A percentile compares a stretch with the other conserved stretches of the same genome.
Conservation (phyloP, 345 rosid species). For the Eucalyptus camaldulensis region DNA sequence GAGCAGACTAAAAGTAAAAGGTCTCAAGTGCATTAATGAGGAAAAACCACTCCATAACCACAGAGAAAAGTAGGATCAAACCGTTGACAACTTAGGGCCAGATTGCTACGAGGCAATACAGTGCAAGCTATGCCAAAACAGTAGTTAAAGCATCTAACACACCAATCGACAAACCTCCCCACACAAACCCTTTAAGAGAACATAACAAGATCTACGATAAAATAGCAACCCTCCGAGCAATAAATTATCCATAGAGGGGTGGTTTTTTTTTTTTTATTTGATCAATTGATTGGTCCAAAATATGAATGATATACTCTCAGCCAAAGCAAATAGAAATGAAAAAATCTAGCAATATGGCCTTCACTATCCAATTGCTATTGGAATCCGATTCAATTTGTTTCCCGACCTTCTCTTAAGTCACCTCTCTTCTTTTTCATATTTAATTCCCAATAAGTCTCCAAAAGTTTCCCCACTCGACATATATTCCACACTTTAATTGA, state of each 20-base stretch:
- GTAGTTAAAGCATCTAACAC: neutral
- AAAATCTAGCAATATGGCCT: neutral
- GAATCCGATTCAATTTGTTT: neutral
- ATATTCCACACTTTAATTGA: neutral
- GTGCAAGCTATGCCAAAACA: neutral
- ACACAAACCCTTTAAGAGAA: neutral
- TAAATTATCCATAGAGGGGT: neutral
- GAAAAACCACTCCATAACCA: neutral
- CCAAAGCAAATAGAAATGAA: neutral
- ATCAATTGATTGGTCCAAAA: neutral
- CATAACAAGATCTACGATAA: neutral
- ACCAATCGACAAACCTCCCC: neutral
- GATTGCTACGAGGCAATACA: neutral
- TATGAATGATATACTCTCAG: neutral
- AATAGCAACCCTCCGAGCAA: neutral
- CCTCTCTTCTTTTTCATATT: neutral
- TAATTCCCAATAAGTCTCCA: neutral
- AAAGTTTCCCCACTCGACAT: neutral
- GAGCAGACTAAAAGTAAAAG: neutral
- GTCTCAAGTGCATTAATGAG: neutral
- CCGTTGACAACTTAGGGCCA: neutral
- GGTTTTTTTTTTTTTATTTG: neutral
- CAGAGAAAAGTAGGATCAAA: too few species aligned
- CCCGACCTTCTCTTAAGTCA: neutral
- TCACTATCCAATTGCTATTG: neutral